These are phyloP conservation scores for Penstemon barbatus DNA, from an alignment of 257 asterid genomes.

Conservation along the genomic window DNA sequence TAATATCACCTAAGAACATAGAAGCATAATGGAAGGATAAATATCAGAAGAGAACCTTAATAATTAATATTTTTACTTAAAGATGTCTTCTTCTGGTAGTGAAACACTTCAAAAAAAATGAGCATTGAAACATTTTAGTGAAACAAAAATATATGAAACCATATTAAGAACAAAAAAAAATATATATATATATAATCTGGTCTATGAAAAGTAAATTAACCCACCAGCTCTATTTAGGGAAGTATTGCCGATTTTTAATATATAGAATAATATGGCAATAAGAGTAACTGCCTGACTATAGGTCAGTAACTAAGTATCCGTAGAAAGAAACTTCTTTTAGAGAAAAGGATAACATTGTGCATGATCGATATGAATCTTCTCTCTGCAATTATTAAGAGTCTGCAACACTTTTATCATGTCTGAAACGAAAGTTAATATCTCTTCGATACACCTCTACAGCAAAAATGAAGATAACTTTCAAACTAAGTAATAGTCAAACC, in stretches of 20 bases:
- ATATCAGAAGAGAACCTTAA: slow-evolving; percentile 28
- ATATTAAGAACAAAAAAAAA: no score
- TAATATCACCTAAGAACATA: slow-evolving; percentile 67
- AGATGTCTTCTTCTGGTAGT: slow-evolving; percentile 1
- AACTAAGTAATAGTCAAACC: not conserved
- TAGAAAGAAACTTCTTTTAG: no score
- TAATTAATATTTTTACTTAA: slow-evolving; percentile 23
- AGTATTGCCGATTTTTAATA: no score
- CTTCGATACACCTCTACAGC: not conserved
- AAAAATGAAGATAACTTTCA: not conserved
- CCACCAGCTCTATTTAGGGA: no score
- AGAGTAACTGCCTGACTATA: no score
- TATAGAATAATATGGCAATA: no score
- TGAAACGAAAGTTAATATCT: not conserved
- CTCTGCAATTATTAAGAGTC: no score
- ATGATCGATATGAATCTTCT: no score
- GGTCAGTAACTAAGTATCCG: no score
- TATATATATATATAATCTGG: no score
- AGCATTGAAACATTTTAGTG: not conserved
- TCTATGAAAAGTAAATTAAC: no score
- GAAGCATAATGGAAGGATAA: slow-evolving; percentile 23
- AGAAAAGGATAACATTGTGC: no score
- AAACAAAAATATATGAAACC: not conserved
- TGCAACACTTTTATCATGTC: not conserved
- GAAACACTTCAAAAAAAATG: not conserved